phyloP scores from a whole-genome alignment of 2,329 filamentous ascomycete species.

The Aspergillus brasiliensis region DNA sequence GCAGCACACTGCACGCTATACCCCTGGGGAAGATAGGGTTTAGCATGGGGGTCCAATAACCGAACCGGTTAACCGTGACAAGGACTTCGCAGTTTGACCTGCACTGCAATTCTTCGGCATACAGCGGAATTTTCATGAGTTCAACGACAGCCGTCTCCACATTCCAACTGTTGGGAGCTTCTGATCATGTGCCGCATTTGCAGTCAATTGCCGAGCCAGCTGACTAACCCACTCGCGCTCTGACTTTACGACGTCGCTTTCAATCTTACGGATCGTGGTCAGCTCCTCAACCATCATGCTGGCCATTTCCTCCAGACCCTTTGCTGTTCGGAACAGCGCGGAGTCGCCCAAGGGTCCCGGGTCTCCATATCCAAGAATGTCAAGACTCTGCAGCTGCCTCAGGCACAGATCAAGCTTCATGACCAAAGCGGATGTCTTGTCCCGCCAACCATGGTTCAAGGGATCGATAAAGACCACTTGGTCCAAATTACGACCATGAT shows the following conservation, averaged over 20 bases:
- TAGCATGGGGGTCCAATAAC: background rate
- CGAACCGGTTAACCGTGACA: background rate
- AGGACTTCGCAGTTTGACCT: background rate
- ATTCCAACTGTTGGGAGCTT: constrained; percentile 25
- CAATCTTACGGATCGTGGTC: constrained; percentile 37
- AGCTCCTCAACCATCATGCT: constrained; percentile 42
- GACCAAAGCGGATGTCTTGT: constrained; percentile 31
- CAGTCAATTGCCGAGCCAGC: constrained; percentile 29
- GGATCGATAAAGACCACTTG: constrained; percentile 37
- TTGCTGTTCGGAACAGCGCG: constrained; percentile 34
- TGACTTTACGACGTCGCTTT: constrained; percentile 35
- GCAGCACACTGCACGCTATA: background rate
- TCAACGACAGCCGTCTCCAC: constrained; percentile 28
- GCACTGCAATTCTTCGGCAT: background rate
- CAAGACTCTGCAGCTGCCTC: constrained; percentile 40
- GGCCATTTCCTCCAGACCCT: constrained; percentile 32
- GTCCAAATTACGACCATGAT: constrained; percentile 14
- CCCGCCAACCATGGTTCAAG: constrained; percentile 37
- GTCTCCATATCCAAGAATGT: constrained; percentile 35
- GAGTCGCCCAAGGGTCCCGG: constrained; percentile 27
- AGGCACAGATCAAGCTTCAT: constrained; percentile 38
- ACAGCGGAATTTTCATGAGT: constrained; percentile 3
- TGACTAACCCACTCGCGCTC: constrained; percentile 38
- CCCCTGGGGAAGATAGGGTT: background rate
- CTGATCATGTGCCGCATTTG: constrained; percentile 13